A percentile compares a stretch with the other conserved stretches of the same genome.
Evolutionary conservation across 345 rosid genomes (phyloP).

Genomic region (Gossypium stocksii): DNA sequence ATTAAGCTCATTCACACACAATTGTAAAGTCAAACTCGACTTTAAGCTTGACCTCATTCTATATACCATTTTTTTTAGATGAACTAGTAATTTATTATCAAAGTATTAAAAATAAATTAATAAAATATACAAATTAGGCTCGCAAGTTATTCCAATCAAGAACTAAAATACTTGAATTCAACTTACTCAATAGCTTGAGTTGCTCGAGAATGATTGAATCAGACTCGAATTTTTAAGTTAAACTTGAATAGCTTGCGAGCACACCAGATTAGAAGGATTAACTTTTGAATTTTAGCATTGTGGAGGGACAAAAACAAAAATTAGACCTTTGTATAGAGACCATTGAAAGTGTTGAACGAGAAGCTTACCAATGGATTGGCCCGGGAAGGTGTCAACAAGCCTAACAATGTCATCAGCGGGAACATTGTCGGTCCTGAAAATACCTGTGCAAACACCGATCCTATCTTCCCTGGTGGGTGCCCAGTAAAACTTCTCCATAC

Average conservation of each 20-base stretch:
- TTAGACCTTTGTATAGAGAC: not conserved
- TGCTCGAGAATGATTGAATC: not conserved
- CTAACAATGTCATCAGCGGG: constrained; percentile 48
- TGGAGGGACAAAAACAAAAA: not conserved
- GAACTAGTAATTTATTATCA: not conserved
- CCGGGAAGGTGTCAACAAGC: constrained; percentile 86
- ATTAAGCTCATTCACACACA: not conserved
- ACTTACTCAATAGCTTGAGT: not conserved
- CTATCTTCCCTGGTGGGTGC: constrained; percentile 94
- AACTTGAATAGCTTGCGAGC: no score
- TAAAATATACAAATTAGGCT: no score
- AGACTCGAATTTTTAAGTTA: no score
- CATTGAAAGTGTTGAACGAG: not conserved
- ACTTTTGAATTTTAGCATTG: no score
- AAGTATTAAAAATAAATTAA: not conserved
- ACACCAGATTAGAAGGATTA: no score
- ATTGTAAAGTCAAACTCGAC: no score
- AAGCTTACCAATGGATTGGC: constrained; percentile 78
- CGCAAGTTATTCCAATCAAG: no score
- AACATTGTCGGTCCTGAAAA: constrained; percentile 65
- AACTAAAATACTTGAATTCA: no score
- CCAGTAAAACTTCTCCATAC: constrained; percentile 99
- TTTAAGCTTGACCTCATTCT: no score
- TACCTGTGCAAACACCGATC: constrained; percentile 85
- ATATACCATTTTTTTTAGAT: not conserved